Evolutionary conservation across 2,329 filamentous ascomycete species (phyloP), one percentile per base, ranked within the genome.

Genomic region (Nectriaceae sp.): DNA sequence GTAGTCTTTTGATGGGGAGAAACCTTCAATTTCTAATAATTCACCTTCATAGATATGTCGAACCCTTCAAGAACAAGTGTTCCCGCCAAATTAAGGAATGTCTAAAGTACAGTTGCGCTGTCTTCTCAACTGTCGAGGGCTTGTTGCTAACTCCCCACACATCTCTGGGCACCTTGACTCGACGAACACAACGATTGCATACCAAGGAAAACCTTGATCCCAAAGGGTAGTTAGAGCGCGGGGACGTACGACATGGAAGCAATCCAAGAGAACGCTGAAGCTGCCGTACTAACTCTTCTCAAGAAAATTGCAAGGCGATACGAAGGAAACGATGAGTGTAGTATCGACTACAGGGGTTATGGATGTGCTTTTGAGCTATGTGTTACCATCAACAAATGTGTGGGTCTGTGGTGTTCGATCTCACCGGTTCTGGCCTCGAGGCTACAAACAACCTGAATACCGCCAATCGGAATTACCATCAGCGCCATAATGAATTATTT

Each of bases 311-410:
- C 83, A 61, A 79, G 79, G 53, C 78, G 83, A 21, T 89, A 90
- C 56, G 78, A 83, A 56, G 86, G 86, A 2, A 78, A 83, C 48
- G 83, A 88, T n/a, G 78, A 95, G 0, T 78, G 82, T 5, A 87
- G 90, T 0, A 75, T 85, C 2, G 90, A 95, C 61, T 90, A 85
- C 70, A 93, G 94, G 85, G 90, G 95, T 59, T 90, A 95, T 59
- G 90, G 90, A 21, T 88, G 82, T 10, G 88, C 89, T 0, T 93
- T 95, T 60, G 76, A 80, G 43, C 77, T 95, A 5, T 86, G 84
- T 52, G 79, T 95, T 11, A 85, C 82, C 1, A 94, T 95, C 54
- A 82, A 93, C 61, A 79, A 81, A 0, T 84, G 0, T 84, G 87
- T 38, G 90, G 89, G n/a, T 86, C 89, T 52, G 90, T 90, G 0